These are phyloP conservation scores for Punica granatum DNA, from an alignment of 345 rosid species.

Conservation along the genomic window DNA sequence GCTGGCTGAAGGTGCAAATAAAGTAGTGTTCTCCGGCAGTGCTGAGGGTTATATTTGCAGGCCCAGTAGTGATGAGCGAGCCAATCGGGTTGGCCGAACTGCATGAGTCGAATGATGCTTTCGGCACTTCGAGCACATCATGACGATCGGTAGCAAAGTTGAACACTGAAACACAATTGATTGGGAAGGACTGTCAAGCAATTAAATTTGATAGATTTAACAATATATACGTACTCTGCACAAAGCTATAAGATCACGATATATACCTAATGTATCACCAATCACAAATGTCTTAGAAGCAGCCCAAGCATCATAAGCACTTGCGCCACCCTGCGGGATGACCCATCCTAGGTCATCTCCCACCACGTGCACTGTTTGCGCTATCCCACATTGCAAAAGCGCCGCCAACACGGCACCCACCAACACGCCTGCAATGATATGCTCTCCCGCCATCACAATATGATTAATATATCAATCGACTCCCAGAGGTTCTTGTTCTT, in stretches of 20 bases:
- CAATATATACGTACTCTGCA: no score
- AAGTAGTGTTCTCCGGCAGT: conserved; percentile 16
- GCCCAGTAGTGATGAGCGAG: conserved; percentile 10
- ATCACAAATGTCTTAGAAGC: background rate
- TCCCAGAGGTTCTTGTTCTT: no score
- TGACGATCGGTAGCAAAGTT: background rate
- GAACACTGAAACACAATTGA: background rate
- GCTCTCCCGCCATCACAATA: background rate
- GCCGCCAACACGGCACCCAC: background rate
- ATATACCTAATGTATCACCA: background rate
- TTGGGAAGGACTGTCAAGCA: background rate
- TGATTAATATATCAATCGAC: background rate
- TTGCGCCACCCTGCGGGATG: background rate
- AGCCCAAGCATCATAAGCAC: background rate
- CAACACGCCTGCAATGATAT: background rate
- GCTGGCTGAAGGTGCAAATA: conserved; percentile 18
- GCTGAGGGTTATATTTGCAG: conserved; percentile 16
- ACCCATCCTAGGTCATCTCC: background rate
- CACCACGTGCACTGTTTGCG: background rate
- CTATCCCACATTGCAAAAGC: background rate
- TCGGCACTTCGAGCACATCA: background rate
- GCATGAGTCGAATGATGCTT: background rate
- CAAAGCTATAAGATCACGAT: background rate
- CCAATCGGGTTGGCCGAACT: background rate
- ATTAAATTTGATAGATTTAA: no score